Evolutionary conservation across 1,284 basidiomycete species (phyloP).

Genomic region (Leucoagaricus sp.): DNA sequence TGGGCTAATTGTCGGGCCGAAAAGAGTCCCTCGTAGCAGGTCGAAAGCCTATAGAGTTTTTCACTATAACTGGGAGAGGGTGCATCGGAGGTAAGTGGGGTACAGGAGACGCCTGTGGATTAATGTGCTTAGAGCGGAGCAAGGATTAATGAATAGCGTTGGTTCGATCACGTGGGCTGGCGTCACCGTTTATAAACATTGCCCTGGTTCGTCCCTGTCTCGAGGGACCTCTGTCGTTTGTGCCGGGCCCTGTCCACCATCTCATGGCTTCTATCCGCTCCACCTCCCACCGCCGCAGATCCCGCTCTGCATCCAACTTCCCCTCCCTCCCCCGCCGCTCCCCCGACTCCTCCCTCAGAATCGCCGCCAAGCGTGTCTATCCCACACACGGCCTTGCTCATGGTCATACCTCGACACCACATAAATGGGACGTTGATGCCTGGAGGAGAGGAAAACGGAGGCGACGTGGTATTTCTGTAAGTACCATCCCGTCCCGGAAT

Average conservation of each 20-base stretch:
- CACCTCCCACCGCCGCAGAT: constrained; percentile 49
- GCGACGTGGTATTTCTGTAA: constrained; percentile 47
- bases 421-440: constrained; percentile 53
- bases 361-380: constrained; percentile 48
- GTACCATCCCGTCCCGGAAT: constrained; percentile 21
- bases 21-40: neutral
- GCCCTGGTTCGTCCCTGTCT: neutral
- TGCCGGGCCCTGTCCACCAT: neutral
- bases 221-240: neutral
- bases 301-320: constrained; percentile 54
- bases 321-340: constrained; percentile 36
- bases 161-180: constrained; percentile 9
- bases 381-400: constrained; percentile 37
- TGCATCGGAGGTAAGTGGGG: neutral
- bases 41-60: too few relatives aligned
- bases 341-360: constrained; percentile 39
- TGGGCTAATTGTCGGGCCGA: constrained; percentile 6
- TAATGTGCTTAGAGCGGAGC: neutral
- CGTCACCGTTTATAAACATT: constrained; percentile 8
- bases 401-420: constrained; percentile 37
- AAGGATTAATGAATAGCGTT: neutral
- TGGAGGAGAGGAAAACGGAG: constrained; percentile 56
- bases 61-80: too few relatives aligned
- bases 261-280: constrained; percentile 42
- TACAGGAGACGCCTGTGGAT: neutral